phyloP scores from a whole-genome alignment of 805 yeast species.

The Yarrowia phangngaensis region DNA sequence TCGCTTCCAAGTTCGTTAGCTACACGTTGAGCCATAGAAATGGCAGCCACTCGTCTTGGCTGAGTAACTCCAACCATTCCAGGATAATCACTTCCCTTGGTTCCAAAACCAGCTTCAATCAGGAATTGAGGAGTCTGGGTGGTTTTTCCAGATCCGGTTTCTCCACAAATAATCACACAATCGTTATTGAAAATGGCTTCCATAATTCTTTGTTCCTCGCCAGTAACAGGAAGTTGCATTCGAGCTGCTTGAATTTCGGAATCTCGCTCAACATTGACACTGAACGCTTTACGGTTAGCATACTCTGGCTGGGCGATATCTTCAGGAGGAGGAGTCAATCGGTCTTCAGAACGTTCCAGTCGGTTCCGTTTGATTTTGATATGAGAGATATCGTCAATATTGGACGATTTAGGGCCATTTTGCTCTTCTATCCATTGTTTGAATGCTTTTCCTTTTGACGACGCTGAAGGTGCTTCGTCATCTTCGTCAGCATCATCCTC shows the following conservation, averaged over 20 bases:
- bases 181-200: slow-evolving; percentile 93
- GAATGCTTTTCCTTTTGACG: slow-evolving; percentile 58
- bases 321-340: slow-evolving; percentile 64
- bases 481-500: slow-evolving; percentile 28
- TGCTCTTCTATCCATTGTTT: slow-evolving; percentile 85
- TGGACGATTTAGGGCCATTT: slow-evolving; percentile 60
- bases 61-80: slow-evolving; percentile 97
- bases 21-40: slow-evolving; percentile 79
- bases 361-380: slow-evolving; percentile 51
- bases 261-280: slow-evolving; percentile 62
- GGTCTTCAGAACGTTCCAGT: slow-evolving; percentile 63
- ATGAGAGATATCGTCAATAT: slow-evolving; percentile 49
- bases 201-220: slow-evolving; percentile 90
- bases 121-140: slow-evolving; percentile 97
- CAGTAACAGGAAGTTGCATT: slow-evolving; percentile 76
- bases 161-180: slow-evolving; percentile 89
- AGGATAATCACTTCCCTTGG: slow-evolving; percentile 56
- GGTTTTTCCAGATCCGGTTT: slow-evolving; percentile 97
- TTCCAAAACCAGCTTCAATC: slow-evolving; percentile 88
- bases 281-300: slow-evolving; percentile 57
- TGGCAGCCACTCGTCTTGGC: slow-evolving; percentile 85
- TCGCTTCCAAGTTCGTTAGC: slow-evolving; percentile 67
- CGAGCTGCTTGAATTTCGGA: slow-evolving; percentile 64
- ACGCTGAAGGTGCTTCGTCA: slow-evolving; percentile 37
- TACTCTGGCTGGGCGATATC: slow-evolving; percentile 54